Conservation (phyloP, 306 rosid species). For the Gastrolobium villosum region DNA sequence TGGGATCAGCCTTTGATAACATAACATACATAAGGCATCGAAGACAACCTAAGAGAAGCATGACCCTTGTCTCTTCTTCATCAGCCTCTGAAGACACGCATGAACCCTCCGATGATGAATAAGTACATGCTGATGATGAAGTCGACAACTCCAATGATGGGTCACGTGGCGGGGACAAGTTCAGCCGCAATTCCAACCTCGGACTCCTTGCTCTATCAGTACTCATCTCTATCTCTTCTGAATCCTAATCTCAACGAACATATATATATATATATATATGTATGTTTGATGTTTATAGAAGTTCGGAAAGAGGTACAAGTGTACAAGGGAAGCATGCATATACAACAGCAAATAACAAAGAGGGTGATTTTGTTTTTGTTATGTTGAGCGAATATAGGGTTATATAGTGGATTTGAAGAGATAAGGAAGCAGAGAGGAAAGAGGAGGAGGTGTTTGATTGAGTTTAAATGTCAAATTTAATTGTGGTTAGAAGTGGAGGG, state of each 20-base stretch:
- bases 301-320: not conserved
- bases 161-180: slow-evolving; percentile 27
- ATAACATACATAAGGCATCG: slow-evolving; percentile 71
- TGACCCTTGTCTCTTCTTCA: slow-evolving; percentile 39
- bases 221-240: slow-evolving; percentile 20
- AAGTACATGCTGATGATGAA: not conserved
- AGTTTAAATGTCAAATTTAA: slow-evolving; percentile 19
- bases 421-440: not conserved
- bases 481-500: not conserved
- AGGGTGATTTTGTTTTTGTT: slow-evolving; percentile 1
- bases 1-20: slow-evolving; percentile 54
- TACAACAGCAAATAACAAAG: not conserved
- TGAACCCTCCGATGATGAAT: slow-evolving; percentile 50
- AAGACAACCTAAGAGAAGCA: slow-evolving; percentile 59
- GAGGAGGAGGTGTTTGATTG: not conserved
- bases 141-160: slow-evolving; percentile 15
- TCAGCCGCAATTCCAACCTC: slow-evolving; percentile 38
- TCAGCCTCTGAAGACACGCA: slow-evolving; percentile 52
- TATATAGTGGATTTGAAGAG: slow-evolving; percentile 22
- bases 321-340: too few species aligned
- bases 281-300: not conserved
- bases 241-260: not conserved
- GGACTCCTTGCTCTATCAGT: slow-evolving; percentile 20
- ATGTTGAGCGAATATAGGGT: not conserved
- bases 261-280: too few species aligned